Evolutionary conservation across 306 rosid species (phyloP), one percentile per base, ranked within the genome.

Genomic region (Vigna nakashimae): DNA sequence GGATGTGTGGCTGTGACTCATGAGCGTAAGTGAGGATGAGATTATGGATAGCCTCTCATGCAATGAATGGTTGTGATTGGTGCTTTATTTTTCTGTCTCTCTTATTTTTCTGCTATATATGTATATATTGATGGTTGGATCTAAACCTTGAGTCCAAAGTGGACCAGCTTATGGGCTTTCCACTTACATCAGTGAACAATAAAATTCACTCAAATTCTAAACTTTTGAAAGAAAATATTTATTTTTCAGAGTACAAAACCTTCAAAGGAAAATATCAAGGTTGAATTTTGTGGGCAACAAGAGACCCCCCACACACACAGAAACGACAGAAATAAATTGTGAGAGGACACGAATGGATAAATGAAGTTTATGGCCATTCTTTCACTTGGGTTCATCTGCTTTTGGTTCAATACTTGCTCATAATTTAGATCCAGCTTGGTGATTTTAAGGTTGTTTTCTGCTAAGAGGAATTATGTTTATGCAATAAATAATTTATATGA

Each of bases 21-120:
- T 80, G 86, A 88, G 70, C 69, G 36, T 64, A 74, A 77, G 88
- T 83, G 81, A 74, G 92, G 97, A 89, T 91, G 80, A 90, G 97
- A 87, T 92, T 88, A 42, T 84, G 97, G 94, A 92, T 92, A 87
- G 91, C 91, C 85, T 85, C 85, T 73, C 72, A 62, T 71, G 58
- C 81, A 76, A 84, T 75, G 94, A 80, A 92, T 92, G 94, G 97
- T 77, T 86, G 71, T 78, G 80, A 82, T 86, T 89, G 64, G 46
- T 64, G 79, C 88, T 76, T 71, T 15, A n/a, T 62, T 55, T 58
- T 71, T 56, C 70, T 71, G 9, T 22, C 69, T 73, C 57, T 46
- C 50, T 69, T 70, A 50, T 79, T 56, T 75, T 75, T 36, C 63
- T 42, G 1, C 65, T 8, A 46, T 62, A 13, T 64, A 9, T 28